Percentiles rank a stretch among this genome's conserved stretches.
Evolutionary conservation across 2,329 filamentous ascomycete species (phyloP).

Genomic region (Coleophoma crateriformis): DNA sequence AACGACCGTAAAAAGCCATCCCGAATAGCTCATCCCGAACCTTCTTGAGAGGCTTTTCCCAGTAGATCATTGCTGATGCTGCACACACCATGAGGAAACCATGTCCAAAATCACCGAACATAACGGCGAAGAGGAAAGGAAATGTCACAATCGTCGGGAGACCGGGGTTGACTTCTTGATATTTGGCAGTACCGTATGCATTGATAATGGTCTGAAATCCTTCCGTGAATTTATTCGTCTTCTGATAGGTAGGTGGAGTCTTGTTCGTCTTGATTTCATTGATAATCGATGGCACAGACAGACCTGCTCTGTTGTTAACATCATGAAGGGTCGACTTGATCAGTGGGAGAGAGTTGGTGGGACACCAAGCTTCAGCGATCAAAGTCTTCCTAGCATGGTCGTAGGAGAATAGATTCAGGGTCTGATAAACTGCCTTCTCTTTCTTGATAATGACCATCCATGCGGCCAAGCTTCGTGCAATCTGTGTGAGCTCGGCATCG

Average conservation of each 20-base stretch:
- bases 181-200: constrained; percentile 95
- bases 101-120: constrained; percentile 98
- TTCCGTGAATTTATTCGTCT: constrained; percentile 97
- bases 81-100: constrained; percentile 82
- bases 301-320: constrained; percentile 89
- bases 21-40: constrained; percentile 88
- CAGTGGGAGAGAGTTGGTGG: constrained; percentile 79
- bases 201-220: constrained; percentile 99
- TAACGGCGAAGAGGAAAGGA: constrained; percentile 99
- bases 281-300: constrained; percentile 97
- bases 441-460: constrained; percentile 99
- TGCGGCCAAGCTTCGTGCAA: constrained; percentile 83
- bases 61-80: constrained; percentile 91
- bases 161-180: constrained; percentile 94
- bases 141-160: constrained; percentile 95
- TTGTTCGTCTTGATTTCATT: constrained; percentile 97
- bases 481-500: constrained; percentile 87
- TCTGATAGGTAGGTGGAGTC: constrained; percentile 93
- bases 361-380: constrained; percentile 97
- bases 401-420: constrained; percentile 93
- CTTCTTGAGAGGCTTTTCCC: constrained; percentile 89
- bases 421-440: constrained; percentile 96
- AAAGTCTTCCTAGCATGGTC: constrained; percentile 92
- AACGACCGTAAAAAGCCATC: constrained; percentile 98
- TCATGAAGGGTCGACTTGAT: constrained; percentile 94